A percentile compares a stretch with the other conserved stretches of the same genome.
These are phyloP conservation scores for Corylus americana DNA, from an alignment of 306 rosid genomes.

Conservation along the genomic window DNA sequence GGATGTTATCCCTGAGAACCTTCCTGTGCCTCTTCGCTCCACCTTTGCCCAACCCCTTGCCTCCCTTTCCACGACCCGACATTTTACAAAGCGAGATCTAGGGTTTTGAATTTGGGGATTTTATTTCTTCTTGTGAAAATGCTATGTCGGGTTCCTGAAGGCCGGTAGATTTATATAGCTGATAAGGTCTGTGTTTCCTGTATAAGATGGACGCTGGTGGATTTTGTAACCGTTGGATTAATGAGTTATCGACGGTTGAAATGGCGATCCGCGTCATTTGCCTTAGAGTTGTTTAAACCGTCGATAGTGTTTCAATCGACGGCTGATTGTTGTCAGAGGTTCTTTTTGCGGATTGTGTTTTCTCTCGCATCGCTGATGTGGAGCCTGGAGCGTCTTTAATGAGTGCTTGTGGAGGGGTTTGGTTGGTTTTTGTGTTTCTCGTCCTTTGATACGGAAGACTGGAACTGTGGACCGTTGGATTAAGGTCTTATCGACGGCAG, in stretches of 20 bases:
- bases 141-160: accelerated
- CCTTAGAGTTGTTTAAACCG: not conserved
- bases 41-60: conserved; percentile 56
- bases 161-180: not conserved
- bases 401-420: not conserved
- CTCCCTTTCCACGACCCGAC: conserved; percentile 63
- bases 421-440: not conserved
- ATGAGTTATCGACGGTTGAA: not conserved
- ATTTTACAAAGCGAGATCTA: conserved; percentile 3
- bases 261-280: not conserved
- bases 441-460: not conserved
- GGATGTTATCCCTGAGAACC: conserved; percentile 40
- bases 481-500: not conserved
- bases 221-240: conserved; percentile 3
- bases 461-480: not conserved
- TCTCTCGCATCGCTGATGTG: conserved; percentile 4
- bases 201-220: not conserved
- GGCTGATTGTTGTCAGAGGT: not conserved
- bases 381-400: not conserved
- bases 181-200: conserved; percentile 5
- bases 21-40: conserved; percentile 54
- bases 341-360: not conserved
- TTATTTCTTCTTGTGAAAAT: accelerated
- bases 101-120: not conserved
- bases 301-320: not conserved